Conservation (phyloP, 139 green algal species). For the Auxenochlorella pyrenoidosa region DNA sequence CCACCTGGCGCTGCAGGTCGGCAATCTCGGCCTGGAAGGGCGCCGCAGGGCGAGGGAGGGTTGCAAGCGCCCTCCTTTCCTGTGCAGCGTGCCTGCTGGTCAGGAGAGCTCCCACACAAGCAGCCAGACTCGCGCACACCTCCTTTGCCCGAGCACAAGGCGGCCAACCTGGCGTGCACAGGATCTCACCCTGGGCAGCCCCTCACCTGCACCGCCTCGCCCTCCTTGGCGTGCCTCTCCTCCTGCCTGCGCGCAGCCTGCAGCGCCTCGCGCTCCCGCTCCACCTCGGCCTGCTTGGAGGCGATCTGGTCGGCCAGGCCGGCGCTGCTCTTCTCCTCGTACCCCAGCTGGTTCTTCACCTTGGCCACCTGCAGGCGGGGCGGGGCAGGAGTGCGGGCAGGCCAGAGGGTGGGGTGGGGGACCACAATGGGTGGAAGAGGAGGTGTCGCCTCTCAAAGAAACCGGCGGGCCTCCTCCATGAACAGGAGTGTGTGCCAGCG, state of each 20-base stretch:
- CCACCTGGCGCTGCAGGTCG: conserved; percentile 43
- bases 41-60: not conserved
- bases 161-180: too few relatives aligned
- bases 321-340: conserved; percentile 34
- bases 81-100: not conserved
- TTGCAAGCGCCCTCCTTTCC: too few relatives aligned
- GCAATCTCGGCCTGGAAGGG: conserved; percentile 31
- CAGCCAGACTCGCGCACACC: not conserved
- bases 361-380: conserved; percentile 54
- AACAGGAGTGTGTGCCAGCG: too few relatives aligned
- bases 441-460: too few relatives aligned
- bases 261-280: conserved; percentile 30
- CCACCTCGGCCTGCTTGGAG: conserved; percentile 35
- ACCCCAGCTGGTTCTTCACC: conserved; percentile 74
- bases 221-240: not conserved
- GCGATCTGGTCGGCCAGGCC: not conserved
- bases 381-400: too few relatives aligned
- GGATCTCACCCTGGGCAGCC: not conserved
- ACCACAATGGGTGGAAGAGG: not conserved
- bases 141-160: too few relatives aligned
- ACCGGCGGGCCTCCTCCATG: too few relatives aligned
- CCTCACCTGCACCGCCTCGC: conserved; percentile 1
- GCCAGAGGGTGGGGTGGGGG: too few relatives aligned
- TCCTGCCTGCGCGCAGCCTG: conserved; percentile 30
- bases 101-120: not conserved